Evolutionary conservation across 169 alveolate species (phyloP).

Genomic region (Plasmodium adleri): DNA sequence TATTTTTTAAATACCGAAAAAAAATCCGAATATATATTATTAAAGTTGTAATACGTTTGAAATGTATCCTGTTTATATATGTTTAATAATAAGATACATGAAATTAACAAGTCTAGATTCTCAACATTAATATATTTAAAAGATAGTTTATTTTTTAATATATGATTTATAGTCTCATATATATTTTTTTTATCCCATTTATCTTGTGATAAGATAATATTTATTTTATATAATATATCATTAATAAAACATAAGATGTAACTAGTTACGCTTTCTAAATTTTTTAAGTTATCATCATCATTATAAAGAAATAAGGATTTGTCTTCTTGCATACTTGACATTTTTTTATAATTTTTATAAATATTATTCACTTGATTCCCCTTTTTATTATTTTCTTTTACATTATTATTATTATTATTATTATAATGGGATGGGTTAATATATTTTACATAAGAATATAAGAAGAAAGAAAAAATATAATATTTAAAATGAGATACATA

Average conservation of each 20-base stretch:
- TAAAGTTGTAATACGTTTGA: constrained; percentile 17
- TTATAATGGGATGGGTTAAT: background rate
- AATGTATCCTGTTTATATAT: constrained; percentile 7
- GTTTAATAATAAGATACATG: constrained; percentile 41
- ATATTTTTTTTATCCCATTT: background rate
- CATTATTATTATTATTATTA: background rate
- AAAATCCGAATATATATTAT: constrained; percentile 7
- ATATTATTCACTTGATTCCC: background rate
- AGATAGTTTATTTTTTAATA: constrained; percentile 23
- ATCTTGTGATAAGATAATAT: background rate
- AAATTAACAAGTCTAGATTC: constrained; percentile 32
- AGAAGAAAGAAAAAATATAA: constrained; percentile 53
- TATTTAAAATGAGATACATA: constrained; percentile 60
- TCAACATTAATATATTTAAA: constrained; percentile 22
- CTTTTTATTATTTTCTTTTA: background rate
- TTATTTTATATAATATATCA: constrained; percentile 17
- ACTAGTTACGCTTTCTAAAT: constrained; percentile 6
- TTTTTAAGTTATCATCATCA: constrained; percentile 36
- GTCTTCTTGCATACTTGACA: background rate
- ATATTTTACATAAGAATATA: constrained; percentile 41
- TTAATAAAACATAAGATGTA: constrained; percentile 17
- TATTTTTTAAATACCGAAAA: constrained; percentile 17
- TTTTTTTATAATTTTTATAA: background rate
- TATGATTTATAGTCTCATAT: constrained; percentile 28
- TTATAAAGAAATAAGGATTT: constrained; percentile 17